Conservation (phyloP, 352 stramenopile genomes). For the Phytopythium mirpurense region DNA sequence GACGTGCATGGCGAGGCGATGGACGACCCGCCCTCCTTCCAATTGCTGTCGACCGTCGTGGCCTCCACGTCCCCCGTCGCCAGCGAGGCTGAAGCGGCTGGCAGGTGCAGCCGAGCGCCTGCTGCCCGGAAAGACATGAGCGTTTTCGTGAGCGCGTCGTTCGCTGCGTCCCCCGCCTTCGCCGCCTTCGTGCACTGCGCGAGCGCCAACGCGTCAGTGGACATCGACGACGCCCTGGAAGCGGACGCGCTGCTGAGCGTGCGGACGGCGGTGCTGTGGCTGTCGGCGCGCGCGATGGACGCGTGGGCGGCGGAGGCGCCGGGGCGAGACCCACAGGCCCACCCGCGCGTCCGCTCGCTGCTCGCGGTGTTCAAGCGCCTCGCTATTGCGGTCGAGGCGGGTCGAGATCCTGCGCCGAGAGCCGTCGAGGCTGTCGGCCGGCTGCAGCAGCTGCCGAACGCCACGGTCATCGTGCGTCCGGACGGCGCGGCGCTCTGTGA, state of each 20-base stretch:
- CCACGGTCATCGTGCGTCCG: slow-evolving; percentile 17
- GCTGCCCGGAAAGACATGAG: slow-evolving; percentile 7
- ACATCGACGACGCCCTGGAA: slow-evolving; percentile 39
- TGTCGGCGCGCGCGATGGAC: slow-evolving; percentile 17
- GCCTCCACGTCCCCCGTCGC: not conserved
- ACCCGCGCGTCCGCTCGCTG: slow-evolving; percentile 24
- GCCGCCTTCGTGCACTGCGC: slow-evolving; percentile 14
- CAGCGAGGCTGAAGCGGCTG: not conserved
- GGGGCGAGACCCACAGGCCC: slow-evolving; percentile 19
- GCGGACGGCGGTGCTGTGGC: slow-evolving; percentile 22
- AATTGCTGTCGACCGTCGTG: slow-evolving; percentile 5
- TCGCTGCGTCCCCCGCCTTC: slow-evolving; percentile 23
- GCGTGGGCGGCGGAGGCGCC: slow-evolving; percentile 13
- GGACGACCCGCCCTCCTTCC: slow-evolving; percentile 15
- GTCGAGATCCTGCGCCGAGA: slow-evolving; percentile 2
- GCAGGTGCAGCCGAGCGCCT: not conserved
- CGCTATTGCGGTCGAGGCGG: slow-evolving; percentile 29
- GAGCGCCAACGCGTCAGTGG: slow-evolving; percentile 13
- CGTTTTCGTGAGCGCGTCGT: slow-evolving; percentile 26
- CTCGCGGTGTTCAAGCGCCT: slow-evolving; percentile 51
- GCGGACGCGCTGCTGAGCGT: slow-evolving; percentile 41
- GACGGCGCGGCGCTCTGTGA: slow-evolving; percentile 11
- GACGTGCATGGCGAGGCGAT: too few species aligned
- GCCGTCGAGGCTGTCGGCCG: slow-evolving; percentile 12
- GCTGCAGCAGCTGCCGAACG: slow-evolving; percentile 25